phyloP scores from a whole-genome alignment of 129 eudicot genomes.

The Chrysanthemum makinoi region DNA sequence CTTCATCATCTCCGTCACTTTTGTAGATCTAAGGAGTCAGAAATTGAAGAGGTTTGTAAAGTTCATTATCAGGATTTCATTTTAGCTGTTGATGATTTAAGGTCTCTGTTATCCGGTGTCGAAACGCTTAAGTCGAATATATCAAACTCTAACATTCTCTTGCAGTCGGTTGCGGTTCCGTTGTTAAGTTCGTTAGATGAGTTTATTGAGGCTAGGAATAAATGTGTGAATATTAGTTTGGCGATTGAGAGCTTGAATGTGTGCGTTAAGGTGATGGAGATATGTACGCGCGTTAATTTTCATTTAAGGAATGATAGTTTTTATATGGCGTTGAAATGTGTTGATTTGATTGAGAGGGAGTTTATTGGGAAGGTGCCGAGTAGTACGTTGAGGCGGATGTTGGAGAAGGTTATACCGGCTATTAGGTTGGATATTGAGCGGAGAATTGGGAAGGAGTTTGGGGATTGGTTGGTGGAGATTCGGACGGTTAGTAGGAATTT shows the following conservation, averaged over 20 bases:
- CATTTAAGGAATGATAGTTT: slow-evolving; percentile 52
- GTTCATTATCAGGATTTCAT: slow-evolving; percentile 96
- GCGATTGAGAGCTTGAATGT: slow-evolving; percentile 54
- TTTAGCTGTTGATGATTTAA: slow-evolving; percentile 90
- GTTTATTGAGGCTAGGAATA: slow-evolving; percentile 61
- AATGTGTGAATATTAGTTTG: slow-evolving; percentile 54
- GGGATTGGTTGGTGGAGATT: slow-evolving; percentile 95
- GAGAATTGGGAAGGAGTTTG: slow-evolving; percentile 68
- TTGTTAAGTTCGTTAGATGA: slow-evolving; percentile 68
- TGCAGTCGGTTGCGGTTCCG: slow-evolving; percentile 81
- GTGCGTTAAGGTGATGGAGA: slow-evolving; percentile 58
- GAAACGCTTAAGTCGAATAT: slow-evolving; percentile 78
- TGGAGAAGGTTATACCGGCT: slow-evolving; percentile 81
- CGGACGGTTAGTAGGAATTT: slow-evolving; percentile 79
- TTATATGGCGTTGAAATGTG: slow-evolving; percentile 83
- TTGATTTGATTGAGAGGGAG: slow-evolving; percentile 65
- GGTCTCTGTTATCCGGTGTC: slow-evolving; percentile 79
- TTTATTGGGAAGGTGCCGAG: slow-evolving; percentile 55
- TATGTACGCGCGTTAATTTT: slow-evolving; percentile 67
- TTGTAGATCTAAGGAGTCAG: slow-evolving; percentile 76
- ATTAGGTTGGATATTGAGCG: slow-evolving; percentile 74
- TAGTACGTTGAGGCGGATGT: slow-evolving; percentile 61
- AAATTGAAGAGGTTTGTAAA: slow-evolving; percentile 92
- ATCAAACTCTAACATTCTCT: slow-evolving; percentile 52
- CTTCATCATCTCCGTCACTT: slow-evolving; percentile 76